phyloP scores from a whole-genome alignment of 1,284 basidiomycete species.

The Tremellales sp. region DNA sequence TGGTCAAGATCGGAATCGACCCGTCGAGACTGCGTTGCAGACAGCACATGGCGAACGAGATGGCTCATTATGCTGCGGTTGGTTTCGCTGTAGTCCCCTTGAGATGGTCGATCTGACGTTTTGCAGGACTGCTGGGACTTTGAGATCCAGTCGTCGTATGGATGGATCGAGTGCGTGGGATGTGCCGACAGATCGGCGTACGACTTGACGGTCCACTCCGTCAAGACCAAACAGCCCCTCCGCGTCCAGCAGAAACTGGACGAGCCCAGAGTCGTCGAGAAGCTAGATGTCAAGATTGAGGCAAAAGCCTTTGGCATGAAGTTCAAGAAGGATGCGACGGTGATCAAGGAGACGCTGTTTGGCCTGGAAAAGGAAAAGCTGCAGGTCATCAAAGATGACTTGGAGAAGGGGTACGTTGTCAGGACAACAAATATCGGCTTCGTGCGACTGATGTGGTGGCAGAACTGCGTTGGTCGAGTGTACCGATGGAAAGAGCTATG shows the following conservation, averaged over 20 bases:
- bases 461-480: constrained; percentile 42
- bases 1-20: constrained; percentile 89
- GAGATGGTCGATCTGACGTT: not conserved
- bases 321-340: constrained; percentile 78
- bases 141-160: constrained; percentile 89
- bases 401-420: constrained; percentile 65
- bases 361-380: constrained; percentile 68
- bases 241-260: constrained; percentile 80
- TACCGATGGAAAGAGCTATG: constrained; percentile 65
- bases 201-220: constrained; percentile 65
- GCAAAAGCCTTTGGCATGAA: constrained; percentile 87
- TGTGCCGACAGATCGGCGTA: constrained; percentile 98
- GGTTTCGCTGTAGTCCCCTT: not conserved
- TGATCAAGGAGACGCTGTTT: constrained; percentile 66
- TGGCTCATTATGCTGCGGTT: constrained; percentile 92
- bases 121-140: constrained; percentile 92
- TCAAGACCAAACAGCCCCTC: constrained; percentile 60
- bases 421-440: not conserved
- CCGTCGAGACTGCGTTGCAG: constrained; percentile 82
- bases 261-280: constrained; percentile 71
- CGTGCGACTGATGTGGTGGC: not conserved
- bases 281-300: constrained; percentile 72
- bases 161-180: constrained; percentile 99
- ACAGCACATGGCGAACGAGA: constrained; percentile 96
- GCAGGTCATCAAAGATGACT: constrained; percentile 65